Base-by-base conservation (phyloP, 257 asterid species). In the Solanum sejunctum region DNA sequence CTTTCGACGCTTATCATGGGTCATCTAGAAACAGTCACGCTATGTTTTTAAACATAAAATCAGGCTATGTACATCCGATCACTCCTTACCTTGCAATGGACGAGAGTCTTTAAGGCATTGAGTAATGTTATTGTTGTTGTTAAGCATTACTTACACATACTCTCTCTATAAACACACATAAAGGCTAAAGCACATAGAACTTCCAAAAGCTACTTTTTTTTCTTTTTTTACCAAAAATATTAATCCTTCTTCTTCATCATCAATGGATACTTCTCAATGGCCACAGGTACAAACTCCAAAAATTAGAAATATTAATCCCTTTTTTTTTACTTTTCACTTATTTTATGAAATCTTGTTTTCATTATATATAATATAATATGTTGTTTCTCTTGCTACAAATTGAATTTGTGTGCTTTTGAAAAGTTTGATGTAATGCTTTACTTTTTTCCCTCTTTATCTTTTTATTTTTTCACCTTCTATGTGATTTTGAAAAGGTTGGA, bases 231-330 rank as follows among this genome's bases (percentile, higher is more conserved):
- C 21, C 43, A 12, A 26, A 26, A 64, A 75, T 12, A 78, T 12
- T 13, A 20, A 32, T 49, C 26, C 66, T 41, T 5, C 56, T 80
- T n/a, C 41, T 79, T 72, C 71, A n/a, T 47, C 85, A n/a, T 83
- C 91, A 91, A 93, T 93, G 97, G 94, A 93, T 78, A 88, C 93
- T 90, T 89, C 92, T 88, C 95, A 93, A 89, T 94, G 96, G 96
- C 97, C 94, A 77, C 97, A 94, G 96, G 98, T 94, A 91, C 72
- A 66, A 58, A 82, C 82, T 87, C 85, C 88, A 43, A 71, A 26
- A 5, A 18, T 8, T 71, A 43, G 55, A 41, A 5, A 71, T 71
- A 70, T 41, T 16, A 21, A 39, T 47, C 84, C 45, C 41, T 70
- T 83, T 41, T 54, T 49, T 28, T 1, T 12, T 47, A 17, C 10